Percentiles rank a stretch among this genome's conserved stretches.
Evolutionary conservation across 2,329 filamentous ascomycete species (phyloP).

Genomic region (Ilyonectria robusta): DNA sequence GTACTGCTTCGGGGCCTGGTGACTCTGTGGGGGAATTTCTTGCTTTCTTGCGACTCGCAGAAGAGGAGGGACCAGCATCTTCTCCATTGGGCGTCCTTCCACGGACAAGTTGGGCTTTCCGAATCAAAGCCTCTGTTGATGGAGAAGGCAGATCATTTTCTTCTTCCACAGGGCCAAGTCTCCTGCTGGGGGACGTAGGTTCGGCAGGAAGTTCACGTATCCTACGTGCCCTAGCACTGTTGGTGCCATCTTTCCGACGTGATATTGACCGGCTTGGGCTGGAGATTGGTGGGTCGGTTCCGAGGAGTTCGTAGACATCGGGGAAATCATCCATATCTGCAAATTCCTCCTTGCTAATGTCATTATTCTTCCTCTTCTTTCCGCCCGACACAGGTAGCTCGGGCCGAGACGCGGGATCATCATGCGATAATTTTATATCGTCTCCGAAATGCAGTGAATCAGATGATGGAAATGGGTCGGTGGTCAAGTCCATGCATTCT

Average conservation of each 20-base stretch:
- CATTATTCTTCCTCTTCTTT: conserved; percentile 68
- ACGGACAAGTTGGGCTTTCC: conserved; percentile 24
- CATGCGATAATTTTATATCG: conserved; percentile 59
- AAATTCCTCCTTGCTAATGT: conserved; percentile 57
- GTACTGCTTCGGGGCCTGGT: conserved; percentile 14
- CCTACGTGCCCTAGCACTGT: conserved; percentile 39
- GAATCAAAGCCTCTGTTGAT: conserved; percentile 41
- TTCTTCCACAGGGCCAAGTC: conserved; percentile 29
- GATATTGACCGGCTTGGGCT: conserved; percentile 50
- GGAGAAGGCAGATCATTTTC: conserved; percentile 45
- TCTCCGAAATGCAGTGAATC: conserved; percentile 55
- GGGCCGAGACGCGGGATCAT: conserved; percentile 57
- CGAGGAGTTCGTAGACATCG: conserved; percentile 66
- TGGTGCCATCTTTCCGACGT: conserved; percentile 38
- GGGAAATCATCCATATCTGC: conserved; percentile 64
- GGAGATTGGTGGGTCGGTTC: conserved; percentile 55
- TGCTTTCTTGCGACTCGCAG: conserved; percentile 22
- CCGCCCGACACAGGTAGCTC: conserved; percentile 56
- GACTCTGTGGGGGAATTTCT: conserved; percentile 26
- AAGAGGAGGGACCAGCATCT: conserved; percentile 18
- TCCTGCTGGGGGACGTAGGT: conserved; percentile 31
- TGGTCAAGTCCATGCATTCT: conserved; percentile 59
- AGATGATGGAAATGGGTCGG: conserved; percentile 52
- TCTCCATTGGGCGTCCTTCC: conserved; percentile 27
- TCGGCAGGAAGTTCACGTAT: conserved; percentile 30